phyloP scores from a whole-genome alignment of 2,329 filamentous ascomycete genomes.

The Tolypocladium endophyticum region DNA sequence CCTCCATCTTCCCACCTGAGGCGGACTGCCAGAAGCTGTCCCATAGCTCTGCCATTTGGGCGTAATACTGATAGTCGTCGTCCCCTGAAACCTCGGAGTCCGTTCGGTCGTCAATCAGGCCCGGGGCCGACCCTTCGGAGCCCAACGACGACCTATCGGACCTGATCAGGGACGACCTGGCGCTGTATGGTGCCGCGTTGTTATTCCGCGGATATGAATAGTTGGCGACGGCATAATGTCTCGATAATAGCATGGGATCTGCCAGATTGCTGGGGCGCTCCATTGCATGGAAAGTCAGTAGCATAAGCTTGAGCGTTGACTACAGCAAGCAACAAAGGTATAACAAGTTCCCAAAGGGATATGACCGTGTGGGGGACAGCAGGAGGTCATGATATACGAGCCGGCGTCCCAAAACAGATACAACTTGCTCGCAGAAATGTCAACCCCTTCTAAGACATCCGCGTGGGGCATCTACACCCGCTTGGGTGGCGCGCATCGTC shows the following conservation, averaged over 20 bases:
- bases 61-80: conserved; percentile 38
- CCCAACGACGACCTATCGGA: conserved; percentile 30
- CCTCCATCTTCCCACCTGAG: conserved; percentile 4
- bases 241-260: conserved; percentile 27
- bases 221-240: conserved; percentile 28
- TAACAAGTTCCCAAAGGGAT: not conserved
- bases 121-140: conserved; percentile 35
- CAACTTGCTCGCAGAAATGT: not conserved
- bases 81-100: conserved; percentile 41
- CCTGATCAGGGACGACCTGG: not conserved
- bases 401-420: not conserved
- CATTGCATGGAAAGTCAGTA: conserved; percentile 12
- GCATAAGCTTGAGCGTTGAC: not conserved
- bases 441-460: not conserved
- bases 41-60: conserved; percentile 36
- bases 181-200: conserved; percentile 7
- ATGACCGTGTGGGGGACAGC: not conserved
- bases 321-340: not conserved
- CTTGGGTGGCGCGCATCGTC: not conserved
- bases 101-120: conserved; percentile 38
- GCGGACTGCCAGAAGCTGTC: conserved; percentile 36
- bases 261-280: conserved; percentile 24
- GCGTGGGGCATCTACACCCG: conserved; percentile 7
- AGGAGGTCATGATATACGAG: not conserved
- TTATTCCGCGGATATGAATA: conserved; percentile 27